Percentiles rank a stretch among this genome's conserved stretches.
Conservation (phyloP, 2,329 filamentous ascomycete species). For the Aspergillus fumigatiaffinis region DNA sequence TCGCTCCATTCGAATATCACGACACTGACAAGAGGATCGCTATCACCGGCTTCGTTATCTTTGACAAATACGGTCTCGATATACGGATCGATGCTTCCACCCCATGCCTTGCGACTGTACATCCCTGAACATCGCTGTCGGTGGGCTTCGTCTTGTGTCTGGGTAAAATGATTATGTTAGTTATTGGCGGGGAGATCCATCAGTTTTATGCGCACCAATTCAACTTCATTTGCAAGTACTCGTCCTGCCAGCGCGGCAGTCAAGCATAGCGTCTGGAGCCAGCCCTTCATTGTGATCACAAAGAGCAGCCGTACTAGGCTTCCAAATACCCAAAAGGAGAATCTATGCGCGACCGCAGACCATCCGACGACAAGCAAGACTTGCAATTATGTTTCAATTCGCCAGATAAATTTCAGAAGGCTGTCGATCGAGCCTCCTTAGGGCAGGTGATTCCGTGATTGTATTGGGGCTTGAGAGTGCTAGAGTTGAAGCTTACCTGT, state of each 20-base stretch:
- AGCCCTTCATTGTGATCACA: slow-evolving; percentile 37
- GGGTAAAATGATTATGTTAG: slow-evolving; percentile 7
- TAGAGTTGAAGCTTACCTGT: neutral
- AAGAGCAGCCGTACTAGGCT: slow-evolving; percentile 14
- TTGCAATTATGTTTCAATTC: neutral
- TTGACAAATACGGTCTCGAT: slow-evolving; percentile 78
- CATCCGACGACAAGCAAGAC: slow-evolving; percentile 15
- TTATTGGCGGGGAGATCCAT: neutral
- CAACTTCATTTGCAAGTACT: slow-evolving; percentile 43
- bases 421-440: neutral
- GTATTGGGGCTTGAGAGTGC: neutral
- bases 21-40: slow-evolving; percentile 74
- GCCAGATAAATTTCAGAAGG: neutral
- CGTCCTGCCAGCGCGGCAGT: slow-evolving; percentile 35
- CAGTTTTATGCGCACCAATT: slow-evolving; percentile 34
- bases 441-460: neutral
- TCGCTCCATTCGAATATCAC: slow-evolving; percentile 95
- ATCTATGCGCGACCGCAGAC: slow-evolving; percentile 10
- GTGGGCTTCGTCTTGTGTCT: slow-evolving; percentile 75
- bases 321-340: slow-evolving; percentile 16
- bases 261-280: slow-evolving; percentile 34
- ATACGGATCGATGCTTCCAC: slow-evolving; percentile 80
- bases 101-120: slow-evolving; percentile 89
- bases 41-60: slow-evolving; percentile 54
- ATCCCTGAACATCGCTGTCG: slow-evolving; percentile 85